Conservation (phyloP, 257 asterid genomes). For the Gentiana straminea region DNA sequence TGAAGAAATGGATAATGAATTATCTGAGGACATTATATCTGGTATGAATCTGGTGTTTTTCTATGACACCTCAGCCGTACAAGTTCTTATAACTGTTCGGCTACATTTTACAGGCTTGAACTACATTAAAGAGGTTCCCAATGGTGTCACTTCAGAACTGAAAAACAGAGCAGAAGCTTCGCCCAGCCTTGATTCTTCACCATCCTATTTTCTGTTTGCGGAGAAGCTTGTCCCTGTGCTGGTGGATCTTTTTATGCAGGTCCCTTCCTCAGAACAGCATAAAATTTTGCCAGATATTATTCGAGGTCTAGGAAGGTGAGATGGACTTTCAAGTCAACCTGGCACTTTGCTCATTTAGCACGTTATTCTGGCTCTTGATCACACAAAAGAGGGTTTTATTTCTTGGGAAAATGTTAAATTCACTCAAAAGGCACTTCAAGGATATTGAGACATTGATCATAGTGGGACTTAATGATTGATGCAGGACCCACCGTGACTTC, state of each 20-base stretch:
- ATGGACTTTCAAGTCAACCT: conserved; percentile 6
- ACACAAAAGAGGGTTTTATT: not conserved
- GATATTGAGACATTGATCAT: no score
- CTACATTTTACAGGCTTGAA: conserved; percentile 12
- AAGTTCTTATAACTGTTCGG: no score
- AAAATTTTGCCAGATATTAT: conserved; percentile 49
- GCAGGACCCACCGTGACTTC: no score
- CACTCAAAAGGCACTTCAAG: no score
- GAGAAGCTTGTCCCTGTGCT: conserved; percentile 80
- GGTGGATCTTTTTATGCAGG: conserved; percentile 66
- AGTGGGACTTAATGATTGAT: no score
- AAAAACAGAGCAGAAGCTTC: conserved; percentile 34
- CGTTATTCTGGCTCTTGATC: not conserved
- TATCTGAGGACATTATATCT: conserved; percentile 16
- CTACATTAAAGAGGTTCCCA: conserved; percentile 19
- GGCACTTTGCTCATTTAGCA: not conserved
- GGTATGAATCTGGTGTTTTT: conserved; percentile 12
- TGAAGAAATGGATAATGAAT: conserved; percentile 34
- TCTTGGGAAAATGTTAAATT: not conserved
- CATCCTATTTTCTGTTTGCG: conserved; percentile 45
- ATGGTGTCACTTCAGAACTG: conserved; percentile 28
- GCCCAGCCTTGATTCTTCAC: conserved; percentile 19
- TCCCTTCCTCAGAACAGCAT: conserved; percentile 67
- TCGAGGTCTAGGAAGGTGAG: conserved; percentile 93
- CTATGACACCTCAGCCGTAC: no score